Base-by-base conservation (phyloP, 2,329 filamentous ascomycete species). In the Thielaviopsis euricoi region DNA sequence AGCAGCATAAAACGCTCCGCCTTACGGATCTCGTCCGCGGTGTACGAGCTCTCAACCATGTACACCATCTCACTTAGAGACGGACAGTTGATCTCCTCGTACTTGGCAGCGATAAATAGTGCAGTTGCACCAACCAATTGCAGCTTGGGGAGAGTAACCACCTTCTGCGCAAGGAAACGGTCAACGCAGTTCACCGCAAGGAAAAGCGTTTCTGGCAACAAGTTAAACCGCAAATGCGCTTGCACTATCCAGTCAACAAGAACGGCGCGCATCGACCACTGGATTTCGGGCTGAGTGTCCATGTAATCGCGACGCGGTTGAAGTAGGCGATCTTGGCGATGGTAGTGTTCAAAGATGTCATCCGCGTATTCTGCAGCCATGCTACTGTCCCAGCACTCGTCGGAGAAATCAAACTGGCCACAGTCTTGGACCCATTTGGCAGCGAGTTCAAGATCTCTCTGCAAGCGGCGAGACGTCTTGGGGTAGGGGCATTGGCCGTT, bases 221-320 rank as follows among this genome's bases (percentile, higher is more conserved):
- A 79, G 40, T 80, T 82, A 73, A 98, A 98, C 40, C 93, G 87
- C 64, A 85, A 82, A 69, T 98, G 93, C 29, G 98, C 93, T 70
- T 98, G 90, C 52, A 97, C 86, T 50, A 98, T 78, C 93, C 93
- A 98, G 70, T 97, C 93, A 83, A 98, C 94, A 57, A 98, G 77
- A 22, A 97, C 89, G 6, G 89, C 86, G 52, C 93, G 88, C 93
- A 97, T 98, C 2, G 90, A 95, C 93, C 93, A 98, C 68, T 95
- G 88, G 59, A 98, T 94, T 70, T 97, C 91, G n/a, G 86, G 84
- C 70, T 98, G 93, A 63, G 86, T 83, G 62, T 95, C 89, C 91
- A 98, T 98, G 76, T 98, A 98, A 68, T 93, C 82, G 3, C 89
- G 78, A 66, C 93, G 90, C 1, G 93, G 93, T 48, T 90, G 76